These are phyloP conservation scores for Aphanomyces astaci DNA, from an alignment of 352 stramenopile genomes.

Conservation along the genomic window DNA sequence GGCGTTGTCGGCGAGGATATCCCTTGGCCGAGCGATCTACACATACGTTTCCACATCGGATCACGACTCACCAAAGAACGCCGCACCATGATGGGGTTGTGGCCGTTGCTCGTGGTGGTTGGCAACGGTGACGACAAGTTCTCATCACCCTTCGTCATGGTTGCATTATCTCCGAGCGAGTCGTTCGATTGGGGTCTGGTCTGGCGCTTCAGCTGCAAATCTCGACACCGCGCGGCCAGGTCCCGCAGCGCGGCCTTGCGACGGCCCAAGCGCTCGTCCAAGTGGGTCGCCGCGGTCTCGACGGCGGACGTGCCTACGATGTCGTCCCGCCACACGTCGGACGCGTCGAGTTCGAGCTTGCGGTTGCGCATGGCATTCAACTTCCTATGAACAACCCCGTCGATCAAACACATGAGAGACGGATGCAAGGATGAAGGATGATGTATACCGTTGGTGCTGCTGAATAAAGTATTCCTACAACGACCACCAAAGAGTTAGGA, in stretches of 20 bases:
- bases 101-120: neutral
- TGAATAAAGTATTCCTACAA: slow-evolving; percentile 18
- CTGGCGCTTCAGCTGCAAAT: slow-evolving; percentile 4
- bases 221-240: slow-evolving; percentile 7
- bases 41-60: no score
- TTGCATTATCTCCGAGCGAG: neutral
- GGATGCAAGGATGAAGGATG: no score
- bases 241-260: neutral
- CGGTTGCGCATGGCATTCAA: neutral
- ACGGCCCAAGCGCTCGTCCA: neutral
- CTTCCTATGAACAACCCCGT: neutral
- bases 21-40: slow-evolving; percentile 9
- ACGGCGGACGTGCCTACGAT: slow-evolving; percentile 2
- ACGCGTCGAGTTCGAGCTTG: neutral
- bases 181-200: neutral
- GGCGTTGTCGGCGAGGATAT: slow-evolving; percentile 11
- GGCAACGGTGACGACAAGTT: neutral
- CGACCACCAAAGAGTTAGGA: neutral
- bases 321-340: slow-evolving; percentile 2
- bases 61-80: no score
- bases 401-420: neutral
- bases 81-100: slow-evolving; percentile 19
- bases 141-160: no score
- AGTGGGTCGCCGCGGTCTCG: neutral
- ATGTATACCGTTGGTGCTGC: slow-evolving; percentile 5